A percentile compares a stretch with the other conserved stretches of the same genome.
These are phyloP conservation scores for Cercophora newfieldiana DNA, from an alignment of 495 filamentous ascomycete species.

Conservation along the genomic window DNA sequence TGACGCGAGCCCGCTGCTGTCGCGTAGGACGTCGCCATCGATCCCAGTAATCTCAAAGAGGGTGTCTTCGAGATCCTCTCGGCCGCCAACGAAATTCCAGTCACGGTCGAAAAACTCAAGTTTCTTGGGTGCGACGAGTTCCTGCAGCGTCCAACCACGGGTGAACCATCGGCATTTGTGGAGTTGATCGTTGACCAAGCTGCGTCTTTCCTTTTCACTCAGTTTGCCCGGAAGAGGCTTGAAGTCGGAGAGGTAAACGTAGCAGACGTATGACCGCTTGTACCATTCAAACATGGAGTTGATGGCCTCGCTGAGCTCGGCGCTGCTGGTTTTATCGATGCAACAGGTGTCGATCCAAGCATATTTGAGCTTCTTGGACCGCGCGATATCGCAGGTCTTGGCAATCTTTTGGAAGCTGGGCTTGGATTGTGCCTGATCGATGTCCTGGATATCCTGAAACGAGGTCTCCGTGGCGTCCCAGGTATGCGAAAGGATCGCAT, in stretches of 20 bases:
- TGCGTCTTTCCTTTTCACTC: background rate
- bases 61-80: background rate
- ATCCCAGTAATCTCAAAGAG: background rate
- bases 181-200: background rate
- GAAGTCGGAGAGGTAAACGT: background rate
- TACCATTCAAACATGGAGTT: constrained; percentile 12
- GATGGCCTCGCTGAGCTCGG: constrained; percentile 12
- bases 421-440: background rate
- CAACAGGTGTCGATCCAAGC: constrained; percentile 13
- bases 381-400: background rate
- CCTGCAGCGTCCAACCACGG: constrained; percentile 1
- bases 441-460: background rate
- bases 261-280: background rate
- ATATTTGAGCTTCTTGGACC: background rate
- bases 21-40: background rate
- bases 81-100: background rate
- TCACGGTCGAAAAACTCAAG: background rate
- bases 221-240: background rate
- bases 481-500: constrained; percentile 14
- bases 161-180: background rate
- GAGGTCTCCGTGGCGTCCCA: background rate
- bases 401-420: background rate
- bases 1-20: background rate
- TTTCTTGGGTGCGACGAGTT: background rate
- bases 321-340: constrained; percentile 14